Base-by-base conservation (phyloP, 805 yeast genomes). In the Pichia insulana region DNA sequence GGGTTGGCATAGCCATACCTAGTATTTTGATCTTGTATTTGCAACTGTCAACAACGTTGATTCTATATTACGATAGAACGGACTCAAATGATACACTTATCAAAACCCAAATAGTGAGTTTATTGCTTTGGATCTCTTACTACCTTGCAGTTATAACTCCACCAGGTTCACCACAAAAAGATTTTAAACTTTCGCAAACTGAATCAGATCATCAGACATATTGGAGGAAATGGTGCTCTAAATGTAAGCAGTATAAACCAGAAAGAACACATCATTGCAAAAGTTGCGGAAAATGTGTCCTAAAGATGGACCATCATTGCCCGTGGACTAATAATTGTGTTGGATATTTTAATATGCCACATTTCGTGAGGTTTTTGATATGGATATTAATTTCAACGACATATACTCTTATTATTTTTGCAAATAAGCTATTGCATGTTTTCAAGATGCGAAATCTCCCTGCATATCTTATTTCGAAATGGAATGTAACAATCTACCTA, bases 271-370 rank as follows among this genome's bases (percentile, higher is more conserved):
- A 88, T 57, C 96, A 88, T 63, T 88, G 96, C 59, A 81, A 81
- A 52, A 71, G 76, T 1, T 86, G 94, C 55, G 68, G 73, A n/a
- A 52, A 48, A 33, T 88, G 96, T 60, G 80, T 88, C n/a, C 58
- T 88, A 44, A 74, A 76, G 56, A 89, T 88, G 96, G 97, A 88
- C 59, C 97, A 88, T 58, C 96, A 88, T 63, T 80, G 82, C 57
- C 96, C 96, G 0, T 89, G 96, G 96, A 86, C 95, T 0, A 74
- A 76, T 59, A 89, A 85, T 56, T 89, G 96, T 56, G 90, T 89
- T 17, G 97, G 97, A 0, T 78, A 76, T 56, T 59, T 61, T 0
- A 89, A 89, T 55, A 68, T 76, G 58, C 86, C 95, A 0, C 89
- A 85, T 57, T 89, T 89, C 57, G 53, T 83, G 48, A 66, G 96